phyloP scores from a whole-genome alignment of 768 basidiomycete species.

The Amanita phalloides region DNA sequence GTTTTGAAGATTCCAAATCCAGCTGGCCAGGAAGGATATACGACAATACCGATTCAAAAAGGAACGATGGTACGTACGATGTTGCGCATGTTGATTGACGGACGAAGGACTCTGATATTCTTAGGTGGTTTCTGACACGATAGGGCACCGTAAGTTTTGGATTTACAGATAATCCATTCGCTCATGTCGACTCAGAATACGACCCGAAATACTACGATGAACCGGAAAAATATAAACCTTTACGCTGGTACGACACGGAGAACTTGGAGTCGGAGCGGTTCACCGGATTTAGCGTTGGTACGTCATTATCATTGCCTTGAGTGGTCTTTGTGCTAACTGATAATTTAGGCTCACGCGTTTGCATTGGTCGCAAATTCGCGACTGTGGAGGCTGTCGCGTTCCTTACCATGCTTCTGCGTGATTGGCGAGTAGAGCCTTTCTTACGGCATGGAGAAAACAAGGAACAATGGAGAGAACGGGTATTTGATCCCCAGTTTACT shows the following conservation, averaged over 20 bases:
- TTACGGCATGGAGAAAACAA: slow-evolving; percentile 18
- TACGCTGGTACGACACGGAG: slow-evolving; percentile 24
- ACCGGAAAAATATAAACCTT: slow-evolving; percentile 23
- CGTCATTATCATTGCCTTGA: background rate
- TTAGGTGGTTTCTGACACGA: background rate
- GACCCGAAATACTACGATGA: slow-evolving; percentile 24
- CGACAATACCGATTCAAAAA: background rate
- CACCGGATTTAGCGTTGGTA: slow-evolving; percentile 8
- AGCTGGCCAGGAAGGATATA: slow-evolving; percentile 1
- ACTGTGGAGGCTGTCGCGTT: slow-evolving; percentile 28
- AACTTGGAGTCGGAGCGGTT: slow-evolving; percentile 6
- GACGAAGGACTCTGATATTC: background rate
- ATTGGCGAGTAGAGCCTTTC: slow-evolving; percentile 27
- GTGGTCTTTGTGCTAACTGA: background rate
- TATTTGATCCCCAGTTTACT: slow-evolving; percentile 13
- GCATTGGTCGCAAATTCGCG: slow-evolving; percentile 34
- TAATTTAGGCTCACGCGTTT: slow-evolving; percentile 24
- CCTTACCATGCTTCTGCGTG: slow-evolving; percentile 26
- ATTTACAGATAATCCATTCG: background rate
- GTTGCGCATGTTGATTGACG: background rate
- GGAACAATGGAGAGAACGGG: slow-evolving; percentile 14
- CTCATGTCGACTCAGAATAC: slow-evolving; percentile 17
- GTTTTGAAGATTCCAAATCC: slow-evolving; percentile 15
- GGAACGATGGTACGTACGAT: background rate
- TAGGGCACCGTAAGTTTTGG: slow-evolving; percentile 1